Conservation (phyloP, 139 green algal species). For the Bryopsis sp. region DNA sequence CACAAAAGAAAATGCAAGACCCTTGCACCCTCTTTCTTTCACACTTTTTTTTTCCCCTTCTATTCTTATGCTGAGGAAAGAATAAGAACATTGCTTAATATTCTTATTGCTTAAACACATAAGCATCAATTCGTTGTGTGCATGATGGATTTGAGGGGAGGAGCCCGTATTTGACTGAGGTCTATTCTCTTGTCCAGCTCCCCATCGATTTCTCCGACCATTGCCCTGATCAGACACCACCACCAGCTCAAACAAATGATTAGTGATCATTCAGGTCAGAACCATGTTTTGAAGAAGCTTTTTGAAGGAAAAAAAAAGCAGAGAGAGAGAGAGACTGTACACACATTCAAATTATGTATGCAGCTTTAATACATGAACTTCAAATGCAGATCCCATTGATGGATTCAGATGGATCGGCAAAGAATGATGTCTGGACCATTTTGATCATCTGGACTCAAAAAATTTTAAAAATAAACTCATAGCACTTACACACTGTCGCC, state of each 20-base stretch:
- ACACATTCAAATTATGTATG: no score
- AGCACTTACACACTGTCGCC: slow-evolving; percentile 93
- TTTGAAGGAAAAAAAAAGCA: background rate
- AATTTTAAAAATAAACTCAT: no score
- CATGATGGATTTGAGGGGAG: slow-evolving; percentile 30
- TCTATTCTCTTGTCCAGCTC: slow-evolving; percentile 68
- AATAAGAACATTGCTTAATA: no score
- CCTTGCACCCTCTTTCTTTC: no score
- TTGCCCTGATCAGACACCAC: slow-evolving; percentile 50
- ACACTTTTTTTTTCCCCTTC: no score
- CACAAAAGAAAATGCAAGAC: no score
- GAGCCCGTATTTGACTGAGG: slow-evolving; percentile 50
- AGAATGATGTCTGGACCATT: background rate
- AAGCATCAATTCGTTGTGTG: no score
- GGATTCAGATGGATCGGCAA: background rate
- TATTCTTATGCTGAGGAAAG: no score
- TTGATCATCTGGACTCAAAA: background rate
- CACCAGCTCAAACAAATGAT: background rate
- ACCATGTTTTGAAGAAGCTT: background rate
- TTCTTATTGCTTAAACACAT: no score
- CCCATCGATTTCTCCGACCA: slow-evolving; percentile 90
- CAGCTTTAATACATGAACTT: no score
- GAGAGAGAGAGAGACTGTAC: background rate
- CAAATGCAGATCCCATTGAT: no score
- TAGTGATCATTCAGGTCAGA: background rate